phyloP scores from a whole-genome alignment of 331 rosid genomes.

The Quercus lobata region DNA sequence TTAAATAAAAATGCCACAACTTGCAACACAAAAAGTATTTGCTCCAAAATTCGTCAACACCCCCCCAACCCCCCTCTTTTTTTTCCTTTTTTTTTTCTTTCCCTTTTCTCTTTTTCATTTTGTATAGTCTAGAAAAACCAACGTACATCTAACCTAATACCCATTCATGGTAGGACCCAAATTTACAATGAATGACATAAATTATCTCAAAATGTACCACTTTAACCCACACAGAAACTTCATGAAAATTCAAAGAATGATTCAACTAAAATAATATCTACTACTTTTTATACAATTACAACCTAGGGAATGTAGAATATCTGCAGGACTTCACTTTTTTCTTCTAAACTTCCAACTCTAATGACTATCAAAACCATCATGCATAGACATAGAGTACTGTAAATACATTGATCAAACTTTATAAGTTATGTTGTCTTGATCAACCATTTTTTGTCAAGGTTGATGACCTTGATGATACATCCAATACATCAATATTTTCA shows the following conservation, averaged over 20 bases:
- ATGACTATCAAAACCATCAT: not conserved
- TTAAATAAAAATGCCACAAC: not conserved
- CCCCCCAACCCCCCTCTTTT: not conserved
- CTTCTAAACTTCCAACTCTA: not conserved
- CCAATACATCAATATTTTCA: too few species aligned
- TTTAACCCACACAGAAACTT: not conserved
- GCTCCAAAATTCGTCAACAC: not conserved
- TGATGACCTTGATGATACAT: too few species aligned
- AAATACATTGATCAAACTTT: not conserved
- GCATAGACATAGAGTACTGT: not conserved
- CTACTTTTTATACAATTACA: not conserved
- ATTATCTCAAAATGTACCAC: not conserved
- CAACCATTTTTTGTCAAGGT: not conserved
- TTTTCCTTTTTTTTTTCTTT: too few species aligned
- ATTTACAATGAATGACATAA: not conserved
- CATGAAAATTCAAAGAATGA: not conserved
- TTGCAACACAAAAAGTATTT: not conserved
- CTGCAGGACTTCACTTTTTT: not conserved
- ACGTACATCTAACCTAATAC: too few species aligned
- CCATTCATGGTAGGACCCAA: not conserved
- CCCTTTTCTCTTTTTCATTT: too few species aligned
- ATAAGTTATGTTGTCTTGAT: not conserved
- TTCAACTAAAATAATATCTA: not conserved
- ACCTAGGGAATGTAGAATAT: not conserved
- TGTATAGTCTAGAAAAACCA: too few species aligned